Conservation (phyloP, 139 green algal genomes). For the Tetradesmus obliquus region DNA sequence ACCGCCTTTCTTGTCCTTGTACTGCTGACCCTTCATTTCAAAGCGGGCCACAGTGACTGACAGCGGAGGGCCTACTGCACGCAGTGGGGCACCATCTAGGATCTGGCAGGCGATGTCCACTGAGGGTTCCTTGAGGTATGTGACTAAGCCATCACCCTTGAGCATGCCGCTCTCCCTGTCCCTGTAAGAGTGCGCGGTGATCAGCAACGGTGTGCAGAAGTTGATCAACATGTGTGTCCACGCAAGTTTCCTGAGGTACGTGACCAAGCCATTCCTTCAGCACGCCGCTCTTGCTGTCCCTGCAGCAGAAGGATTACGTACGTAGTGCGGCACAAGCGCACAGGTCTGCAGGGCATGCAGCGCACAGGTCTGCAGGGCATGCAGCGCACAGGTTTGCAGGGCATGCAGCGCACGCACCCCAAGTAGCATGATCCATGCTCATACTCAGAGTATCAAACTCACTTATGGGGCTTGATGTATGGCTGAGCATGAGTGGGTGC, state of each 20-base stretch:
- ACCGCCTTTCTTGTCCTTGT: slow-evolving; percentile 56
- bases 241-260: slow-evolving; percentile 86
- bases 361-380: background rate
- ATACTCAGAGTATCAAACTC: too few species aligned
- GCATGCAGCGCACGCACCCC: too few species aligned
- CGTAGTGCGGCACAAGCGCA: too few species aligned
- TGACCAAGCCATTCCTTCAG: slow-evolving; percentile 93
- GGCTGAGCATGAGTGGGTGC: too few species aligned
- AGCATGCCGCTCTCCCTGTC: slow-evolving; percentile 73
- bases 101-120: slow-evolving; percentile 86
- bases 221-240: slow-evolving; percentile 52
- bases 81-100: slow-evolving; percentile 77
- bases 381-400: too few species aligned
- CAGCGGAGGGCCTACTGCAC: slow-evolving; percentile 55
- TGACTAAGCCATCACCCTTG: slow-evolving; percentile 94
- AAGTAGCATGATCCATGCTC: too few species aligned
- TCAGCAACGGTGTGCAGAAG: background rate
- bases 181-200: slow-evolving; percentile 24
- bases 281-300: slow-evolving; percentile 68
- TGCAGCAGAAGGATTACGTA: background rate
- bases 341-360: too few species aligned
- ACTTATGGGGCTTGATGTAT: too few species aligned
- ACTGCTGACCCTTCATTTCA: slow-evolving; percentile 86
- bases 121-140: slow-evolving; percentile 87
- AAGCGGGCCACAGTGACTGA: slow-evolving; percentile 78